Base-by-base conservation (phyloP, 768 basidiomycete species). In the Tubosaeta sp. region DNA sequence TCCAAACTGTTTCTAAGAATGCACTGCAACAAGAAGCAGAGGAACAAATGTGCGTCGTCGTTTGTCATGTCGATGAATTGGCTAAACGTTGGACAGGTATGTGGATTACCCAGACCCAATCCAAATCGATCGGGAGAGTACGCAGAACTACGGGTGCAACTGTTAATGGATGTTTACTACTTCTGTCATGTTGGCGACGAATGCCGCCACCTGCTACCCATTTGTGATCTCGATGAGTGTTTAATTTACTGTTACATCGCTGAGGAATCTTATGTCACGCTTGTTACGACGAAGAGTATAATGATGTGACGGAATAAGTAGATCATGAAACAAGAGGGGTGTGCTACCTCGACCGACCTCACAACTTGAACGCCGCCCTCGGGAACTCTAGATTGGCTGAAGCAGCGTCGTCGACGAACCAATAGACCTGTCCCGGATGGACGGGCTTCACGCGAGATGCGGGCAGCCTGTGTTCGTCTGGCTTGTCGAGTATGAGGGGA, bases 1-100 rank as follows among this genome's bases (percentile, higher is more conserved):
- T 99, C 84, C 94, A 96, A 71, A 96, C 94, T 2, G 94, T 98
- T 49, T 95, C 95, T n/a, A 95, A 95, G 89, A 98, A 96, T 69
- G 96, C 96, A 11, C 73, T 99, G 58, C 91, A 93, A 67, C 95
- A 98, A 73, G 96, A 98, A 69, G 86, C 90, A 44, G 96, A 98
- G 67, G 91, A 93, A 55, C 93, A 95, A 67, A 70, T 96, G 94
- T 96, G 59, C 64, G 88, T 71, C 10, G 47, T 55, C 36, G 3
- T 21, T 18, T 48, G 64, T n/a, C 21, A 21, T 51, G 32, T 55
- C 6, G 32, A 46, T 48, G 50, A 38, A 53, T 49, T 38, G 42
- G 41, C 58, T 61, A 46, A 58, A 39, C 38, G 51, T 44, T 50
- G 44, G 35, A n/a, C 70, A 98, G 94, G 69, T 94, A 93, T 74